A percentile compares a stretch with the other conserved stretches of the same genome.
Evolutionary conservation across 176 grass and related monocot species (phyloP).

Genomic region (Oropetium thomaeum): DNA sequence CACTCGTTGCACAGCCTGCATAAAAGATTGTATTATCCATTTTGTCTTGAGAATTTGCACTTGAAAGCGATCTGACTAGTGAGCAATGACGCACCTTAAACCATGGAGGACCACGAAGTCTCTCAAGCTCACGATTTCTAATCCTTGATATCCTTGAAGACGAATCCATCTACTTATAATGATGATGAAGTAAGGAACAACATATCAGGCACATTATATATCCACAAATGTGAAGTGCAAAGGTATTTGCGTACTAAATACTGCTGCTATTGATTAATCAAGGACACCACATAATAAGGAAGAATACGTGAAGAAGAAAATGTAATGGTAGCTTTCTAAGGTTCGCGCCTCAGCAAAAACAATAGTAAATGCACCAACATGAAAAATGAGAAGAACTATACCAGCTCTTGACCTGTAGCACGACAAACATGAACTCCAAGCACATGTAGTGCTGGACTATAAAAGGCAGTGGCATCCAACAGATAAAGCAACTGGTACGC

Average conservation of each 20-base stretch:
- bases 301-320: neutral
- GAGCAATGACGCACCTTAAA: conserved; percentile 62
- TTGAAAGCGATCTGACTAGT: conserved; percentile 18
- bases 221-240: neutral
- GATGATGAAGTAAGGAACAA: conserved; percentile 16
- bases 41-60: neutral
- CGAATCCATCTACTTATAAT: conserved; percentile 86
- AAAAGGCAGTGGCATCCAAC: conserved; percentile 90
- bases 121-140: conserved; percentile 83
- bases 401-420: conserved; percentile 96
- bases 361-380: conserved; percentile 19
- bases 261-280: conserved; percentile 9
- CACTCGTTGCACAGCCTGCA: conserved; percentile 75
- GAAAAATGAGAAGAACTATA: conserved; percentile 36
- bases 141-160: conserved; percentile 96
- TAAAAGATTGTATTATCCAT: conserved; percentile 5
- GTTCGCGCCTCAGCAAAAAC: neutral
- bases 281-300: neutral
- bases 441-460: conserved; percentile 73
- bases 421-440: conserved; percentile 93
- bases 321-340: neutral
- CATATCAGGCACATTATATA: conserved; percentile 28
- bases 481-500: conserved; percentile 93
- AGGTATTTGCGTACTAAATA: neutral
- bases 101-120: conserved; percentile 84